phyloP scores from a whole-genome alignment of 257 asterid genomes.

The Penstemon barbatus region DNA sequence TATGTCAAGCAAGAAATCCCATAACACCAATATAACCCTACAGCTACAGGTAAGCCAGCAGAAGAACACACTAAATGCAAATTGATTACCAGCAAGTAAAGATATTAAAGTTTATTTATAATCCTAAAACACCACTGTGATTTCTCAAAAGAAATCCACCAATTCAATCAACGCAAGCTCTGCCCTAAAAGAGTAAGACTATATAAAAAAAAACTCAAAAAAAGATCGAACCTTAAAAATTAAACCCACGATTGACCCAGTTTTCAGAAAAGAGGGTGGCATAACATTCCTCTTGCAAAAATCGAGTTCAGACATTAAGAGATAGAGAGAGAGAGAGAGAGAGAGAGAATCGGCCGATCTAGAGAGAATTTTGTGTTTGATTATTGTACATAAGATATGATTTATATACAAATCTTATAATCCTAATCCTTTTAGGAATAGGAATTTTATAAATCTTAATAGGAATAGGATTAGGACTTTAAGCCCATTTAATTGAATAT shows the following conservation, averaged over 20 bases:
- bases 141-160: too few relatives aligned
- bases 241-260: constrained; percentile 93
- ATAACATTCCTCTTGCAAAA: constrained; percentile 81
- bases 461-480: too few relatives aligned
- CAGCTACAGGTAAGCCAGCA: not conserved
- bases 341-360: too few relatives aligned
- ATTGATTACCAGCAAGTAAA: not conserved
- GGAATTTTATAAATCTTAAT: too few relatives aligned
- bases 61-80: not conserved
- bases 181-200: too few relatives aligned
- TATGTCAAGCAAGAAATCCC: not conserved
- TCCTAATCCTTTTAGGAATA: too few relatives aligned
- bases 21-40: not conserved
- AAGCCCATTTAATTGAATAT: too few relatives aligned
- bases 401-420: too few relatives aligned
- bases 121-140: too few relatives aligned
- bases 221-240: constrained; percentile 56
- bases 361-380: not conserved
- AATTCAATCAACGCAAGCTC: constrained; percentile 13
- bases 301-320: constrained; percentile 45
- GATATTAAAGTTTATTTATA: not conserved
- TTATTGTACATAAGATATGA: too few relatives aligned
- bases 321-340: constrained; percentile 10
- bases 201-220: too few relatives aligned
- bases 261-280: constrained; percentile 74